These are phyloP conservation scores for Chloris gayana DNA, from an alignment of 176 grass and related monocot genomes.

Conservation along the genomic window DNA sequence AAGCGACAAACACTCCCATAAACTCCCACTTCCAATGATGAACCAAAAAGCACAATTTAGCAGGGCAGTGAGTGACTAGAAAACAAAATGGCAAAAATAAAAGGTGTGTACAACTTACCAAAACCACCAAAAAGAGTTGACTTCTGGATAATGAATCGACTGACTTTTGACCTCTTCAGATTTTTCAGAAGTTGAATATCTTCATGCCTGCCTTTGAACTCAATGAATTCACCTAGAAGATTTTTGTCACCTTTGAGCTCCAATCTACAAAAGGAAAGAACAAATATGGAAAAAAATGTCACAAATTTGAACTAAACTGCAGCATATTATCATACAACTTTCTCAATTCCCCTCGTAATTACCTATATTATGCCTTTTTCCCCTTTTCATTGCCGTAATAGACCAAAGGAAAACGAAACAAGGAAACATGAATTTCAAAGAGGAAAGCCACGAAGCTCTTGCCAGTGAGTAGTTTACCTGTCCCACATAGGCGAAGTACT, in stretches of 20 bases:
- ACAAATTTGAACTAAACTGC: neutral
- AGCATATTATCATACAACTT: constrained; percentile 11
- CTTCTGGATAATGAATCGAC: constrained; percentile 77
- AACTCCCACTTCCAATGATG: neutral
- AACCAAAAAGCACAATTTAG: constrained; percentile 1
- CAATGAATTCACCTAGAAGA: constrained; percentile 89
- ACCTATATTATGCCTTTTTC: neutral
- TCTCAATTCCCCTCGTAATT: neutral
- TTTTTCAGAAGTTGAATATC: constrained; percentile 77
- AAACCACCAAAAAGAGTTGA: constrained; percentile 80
- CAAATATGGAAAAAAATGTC: neutral
- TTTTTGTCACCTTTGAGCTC: constrained; percentile 76
- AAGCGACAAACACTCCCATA: neutral
- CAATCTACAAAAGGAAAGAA: constrained; percentile 58
- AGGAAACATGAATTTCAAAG: neutral
- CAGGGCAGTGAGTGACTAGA: neutral
- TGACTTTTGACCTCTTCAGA: constrained; percentile 93
- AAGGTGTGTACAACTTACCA: constrained; percentile 30
- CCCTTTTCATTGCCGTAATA: neutral
- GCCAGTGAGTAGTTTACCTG: constrained; percentile 49
- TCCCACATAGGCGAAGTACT: constrained; percentile 97
- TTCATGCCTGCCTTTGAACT: constrained; percentile 87
- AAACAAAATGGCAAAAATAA: constrained; percentile 11
- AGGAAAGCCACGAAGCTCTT: neutral
- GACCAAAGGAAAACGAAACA: neutral